These are phyloP conservation scores for Trametes elegans DNA, from an alignment of 768 basidiomycete species.

Conservation along the genomic window DNA sequence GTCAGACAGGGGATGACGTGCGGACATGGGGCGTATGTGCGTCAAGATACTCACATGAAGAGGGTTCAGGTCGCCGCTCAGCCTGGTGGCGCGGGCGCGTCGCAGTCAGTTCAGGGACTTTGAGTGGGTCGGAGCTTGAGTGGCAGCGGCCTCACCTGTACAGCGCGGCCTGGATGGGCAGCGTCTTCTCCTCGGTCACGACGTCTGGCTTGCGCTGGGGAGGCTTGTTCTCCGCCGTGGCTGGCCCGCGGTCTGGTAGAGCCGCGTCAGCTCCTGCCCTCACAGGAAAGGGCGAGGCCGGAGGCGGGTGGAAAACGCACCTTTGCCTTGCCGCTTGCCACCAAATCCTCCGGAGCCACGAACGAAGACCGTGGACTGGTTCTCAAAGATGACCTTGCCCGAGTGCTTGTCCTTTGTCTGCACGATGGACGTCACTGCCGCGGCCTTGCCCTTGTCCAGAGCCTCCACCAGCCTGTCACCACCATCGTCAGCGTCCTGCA, in stretches of 20 bases:
- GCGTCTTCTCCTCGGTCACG: conserved; percentile 86
- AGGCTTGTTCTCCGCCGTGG: conserved; percentile 75
- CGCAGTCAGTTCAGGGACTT: neutral
- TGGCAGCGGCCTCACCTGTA: conserved; percentile 61
- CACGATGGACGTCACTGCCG: conserved; percentile 77
- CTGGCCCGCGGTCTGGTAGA: conserved; percentile 78
- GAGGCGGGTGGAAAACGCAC: conserved; percentile 39
- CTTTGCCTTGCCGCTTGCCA: conserved; percentile 80
- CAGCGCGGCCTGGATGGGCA: conserved; percentile 77
- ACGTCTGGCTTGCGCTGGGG: conserved; percentile 86
- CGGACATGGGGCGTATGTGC: neutral
- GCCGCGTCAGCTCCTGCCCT: too few relatives aligned
- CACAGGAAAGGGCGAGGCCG: neutral
- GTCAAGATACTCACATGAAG: conserved; percentile 60
- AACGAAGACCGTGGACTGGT: conserved; percentile 87
- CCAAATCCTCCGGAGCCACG: conserved; percentile 97
- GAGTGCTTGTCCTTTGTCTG: conserved; percentile 78
- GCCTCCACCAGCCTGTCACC: conserved; percentile 66
- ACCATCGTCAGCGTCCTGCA: neutral
- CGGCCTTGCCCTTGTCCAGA: conserved; percentile 90
- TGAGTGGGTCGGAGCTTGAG: neutral
- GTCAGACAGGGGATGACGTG: conserved; percentile 1
- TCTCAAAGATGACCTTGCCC: conserved; percentile 86
- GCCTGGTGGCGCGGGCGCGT: conserved; percentile 38
- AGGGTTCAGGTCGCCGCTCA: conserved; percentile 92